phyloP scores from a whole-genome alignment of 345 rosid genomes.

The Linum lewisii region DNA sequence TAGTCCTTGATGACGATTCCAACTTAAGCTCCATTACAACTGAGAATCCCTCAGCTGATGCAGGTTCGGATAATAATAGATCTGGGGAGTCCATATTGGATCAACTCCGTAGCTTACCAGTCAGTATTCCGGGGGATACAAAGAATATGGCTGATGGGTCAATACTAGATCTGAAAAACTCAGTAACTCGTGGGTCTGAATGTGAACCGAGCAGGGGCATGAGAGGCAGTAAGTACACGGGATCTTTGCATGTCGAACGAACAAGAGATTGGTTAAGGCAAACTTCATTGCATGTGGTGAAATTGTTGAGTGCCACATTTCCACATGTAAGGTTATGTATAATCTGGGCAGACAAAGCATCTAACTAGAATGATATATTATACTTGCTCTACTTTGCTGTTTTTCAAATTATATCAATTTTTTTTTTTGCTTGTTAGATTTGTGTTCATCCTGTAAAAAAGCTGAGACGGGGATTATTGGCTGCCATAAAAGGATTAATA shows the following conservation, averaged over 20 bases:
- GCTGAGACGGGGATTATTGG: conserved; percentile 60
- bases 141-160: conserved; percentile 24
- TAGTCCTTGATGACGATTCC: conserved; percentile 68
- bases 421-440: conserved; percentile 39
- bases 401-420: not conserved
- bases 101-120: conserved; percentile 55
- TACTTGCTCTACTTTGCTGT: not conserved
- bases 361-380: too few species aligned
- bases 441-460: conserved; percentile 63
- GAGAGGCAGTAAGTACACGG: conserved; percentile 25
- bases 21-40: conserved; percentile 33
- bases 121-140: conserved; percentile 30
- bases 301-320: conserved; percentile 58
- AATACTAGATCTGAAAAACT: conserved; percentile 21
- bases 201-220: conserved; percentile 17
- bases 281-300: conserved; percentile 58
- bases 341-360: not conserved
- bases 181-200: conserved; percentile 17
- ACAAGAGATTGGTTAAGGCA: conserved; percentile 70
- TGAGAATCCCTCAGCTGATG: conserved; percentile 18
- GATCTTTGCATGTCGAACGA: conserved; percentile 60
- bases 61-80: conserved; percentile 24
- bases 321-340: conserved; percentile 50
- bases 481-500: conserved; percentile 60
- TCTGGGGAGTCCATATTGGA: conserved; percentile 45